Evolutionary conservation across 352 stramenopile species (phyloP), one percentile per base, ranked within the genome.

Genomic region (Bremia lactucae): DNA sequence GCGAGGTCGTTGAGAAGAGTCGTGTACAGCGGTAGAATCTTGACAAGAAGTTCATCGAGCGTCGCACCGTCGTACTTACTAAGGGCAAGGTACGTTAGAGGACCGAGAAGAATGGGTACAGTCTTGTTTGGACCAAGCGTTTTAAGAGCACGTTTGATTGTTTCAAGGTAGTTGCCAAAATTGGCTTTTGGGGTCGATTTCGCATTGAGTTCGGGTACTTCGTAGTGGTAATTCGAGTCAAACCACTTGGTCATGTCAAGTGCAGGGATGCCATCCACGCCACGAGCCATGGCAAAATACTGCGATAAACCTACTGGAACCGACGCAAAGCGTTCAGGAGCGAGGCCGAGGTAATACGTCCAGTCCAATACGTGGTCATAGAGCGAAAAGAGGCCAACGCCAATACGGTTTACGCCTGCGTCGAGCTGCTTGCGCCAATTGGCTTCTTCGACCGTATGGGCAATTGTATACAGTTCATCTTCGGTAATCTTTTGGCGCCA

Each of bases 181-280:
- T 95, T 90, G 21, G 85, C 71, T 40, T 62, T 62, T 10, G 86
- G 68, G 33, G 68, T 52, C 13, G 70, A 82, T 46, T 74, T 75
- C 19, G 69, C 68, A 54, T 69, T 85, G 15, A 95, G 59, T 72
- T 97, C 88, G 1, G 88, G 85, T 31, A 96, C 85, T 59, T 95
- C 86, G 75, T 96, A 97, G 73, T 97, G 88, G 65, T 96, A 97
- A 79, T 97, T 97, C 29, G 79, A 90, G 64, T 95, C 88, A 59
- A 96, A 96, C 82, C 83, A 96, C 70, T 96, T 95, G 59, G 82
- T 96, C 88, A 96, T 96, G 57, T 95, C 88, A 25, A 97, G 72
- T 5, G 88, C 88, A 6, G 70, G 65, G 57, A 92, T 94, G 47
- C 82, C 83, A 57, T 96, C 83, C 2, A 92, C 67, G 34, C 87